Percentiles rank a stretch among this genome's conserved stretches.
phyloP scores from a whole-genome alignment of 177 flowering plant genomes.

The Vitis hybrid region DNA sequence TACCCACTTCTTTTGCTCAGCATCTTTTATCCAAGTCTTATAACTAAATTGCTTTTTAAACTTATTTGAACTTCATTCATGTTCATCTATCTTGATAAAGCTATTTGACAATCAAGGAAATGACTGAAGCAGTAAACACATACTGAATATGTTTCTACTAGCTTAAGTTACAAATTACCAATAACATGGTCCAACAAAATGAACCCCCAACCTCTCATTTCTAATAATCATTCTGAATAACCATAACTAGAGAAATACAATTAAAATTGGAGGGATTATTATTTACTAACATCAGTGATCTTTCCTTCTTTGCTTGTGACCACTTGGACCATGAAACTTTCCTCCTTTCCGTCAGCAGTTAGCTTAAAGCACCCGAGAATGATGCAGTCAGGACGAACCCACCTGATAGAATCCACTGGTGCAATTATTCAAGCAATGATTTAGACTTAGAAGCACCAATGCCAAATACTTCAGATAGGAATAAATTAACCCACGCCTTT shows the following conservation, averaged over 20 bases:
- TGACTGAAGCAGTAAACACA: no score
- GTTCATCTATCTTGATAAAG: no score
- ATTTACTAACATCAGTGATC: constrained; percentile 57
- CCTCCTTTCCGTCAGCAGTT: constrained; percentile 61
- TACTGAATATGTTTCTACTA: no score
- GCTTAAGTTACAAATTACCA: no score
- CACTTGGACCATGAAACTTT: constrained; percentile 67
- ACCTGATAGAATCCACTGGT: constrained; percentile 82
- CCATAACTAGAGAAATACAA: no score
- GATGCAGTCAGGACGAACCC: constrained; percentile 81
- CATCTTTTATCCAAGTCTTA: no score
- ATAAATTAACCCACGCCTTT: not conserved
- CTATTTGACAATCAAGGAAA: no score
- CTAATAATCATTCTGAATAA: not conserved
- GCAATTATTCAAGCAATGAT: constrained; percentile 14
- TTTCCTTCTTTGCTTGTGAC: constrained; percentile 51
- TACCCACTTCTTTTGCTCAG: no score
- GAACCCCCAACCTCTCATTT: no score
- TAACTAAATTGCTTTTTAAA: no score
- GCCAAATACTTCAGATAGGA: not conserved
- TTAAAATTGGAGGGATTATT: not conserved
- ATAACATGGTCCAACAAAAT: no score
- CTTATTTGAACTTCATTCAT: no score
- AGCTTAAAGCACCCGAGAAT: constrained; percentile 67
- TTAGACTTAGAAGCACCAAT: constrained; percentile 7